A percentile compares a stretch with the other conserved stretches of the same genome.
Evolutionary conservation across 148 eudicot genomes (phyloP).

Genomic region (Cornus suecica): DNA sequence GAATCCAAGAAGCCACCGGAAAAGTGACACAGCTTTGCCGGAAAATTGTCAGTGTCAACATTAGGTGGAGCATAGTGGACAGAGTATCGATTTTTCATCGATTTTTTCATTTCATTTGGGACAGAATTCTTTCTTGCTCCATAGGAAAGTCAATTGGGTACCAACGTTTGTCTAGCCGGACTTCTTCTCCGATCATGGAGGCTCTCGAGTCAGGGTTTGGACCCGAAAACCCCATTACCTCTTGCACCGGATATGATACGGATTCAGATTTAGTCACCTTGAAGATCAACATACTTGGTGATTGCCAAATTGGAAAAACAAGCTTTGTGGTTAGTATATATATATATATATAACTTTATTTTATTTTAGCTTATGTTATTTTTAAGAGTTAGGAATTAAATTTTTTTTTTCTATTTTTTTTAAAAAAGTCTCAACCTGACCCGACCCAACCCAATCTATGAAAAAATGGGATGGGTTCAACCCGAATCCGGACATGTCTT

Average conservation of each 20-base stretch:
- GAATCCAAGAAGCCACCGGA: conserved; percentile 36
- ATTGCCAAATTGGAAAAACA: conserved; percentile 79
- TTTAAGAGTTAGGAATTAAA: background rate
- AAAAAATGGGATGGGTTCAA: too few relatives aligned
- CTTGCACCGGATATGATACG: conserved; percentile 40
- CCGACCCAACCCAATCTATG: too few relatives aligned
- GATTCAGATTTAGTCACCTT: conserved; percentile 82
- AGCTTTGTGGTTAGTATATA: conserved; percentile 60
- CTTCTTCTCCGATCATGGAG: conserved; percentile 17
- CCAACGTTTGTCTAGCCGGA: conserved; percentile 33
- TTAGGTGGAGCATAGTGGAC: conserved; percentile 35
- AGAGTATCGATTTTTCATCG: conserved; percentile 37
- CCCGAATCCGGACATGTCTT: too few relatives aligned
- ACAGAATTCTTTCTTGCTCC: conserved; percentile 52
- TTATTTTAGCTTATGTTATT: background rate
- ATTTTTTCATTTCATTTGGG: conserved; percentile 56
- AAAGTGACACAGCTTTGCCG: conserved; percentile 69
- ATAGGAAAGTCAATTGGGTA: conserved; percentile 25
- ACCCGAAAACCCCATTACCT: conserved; percentile 11
- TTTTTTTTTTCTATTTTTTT: conserved; percentile 2
- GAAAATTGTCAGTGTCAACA: conserved; percentile 43
- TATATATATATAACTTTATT: background rate
- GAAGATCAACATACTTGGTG: conserved; percentile 68
- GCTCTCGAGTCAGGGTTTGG: conserved; percentile 21
- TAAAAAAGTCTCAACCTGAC: too few relatives aligned